phyloP scores from a whole-genome alignment of 164 flowering plant species.

The Kalanchoe fedtschenkoi region DNA sequence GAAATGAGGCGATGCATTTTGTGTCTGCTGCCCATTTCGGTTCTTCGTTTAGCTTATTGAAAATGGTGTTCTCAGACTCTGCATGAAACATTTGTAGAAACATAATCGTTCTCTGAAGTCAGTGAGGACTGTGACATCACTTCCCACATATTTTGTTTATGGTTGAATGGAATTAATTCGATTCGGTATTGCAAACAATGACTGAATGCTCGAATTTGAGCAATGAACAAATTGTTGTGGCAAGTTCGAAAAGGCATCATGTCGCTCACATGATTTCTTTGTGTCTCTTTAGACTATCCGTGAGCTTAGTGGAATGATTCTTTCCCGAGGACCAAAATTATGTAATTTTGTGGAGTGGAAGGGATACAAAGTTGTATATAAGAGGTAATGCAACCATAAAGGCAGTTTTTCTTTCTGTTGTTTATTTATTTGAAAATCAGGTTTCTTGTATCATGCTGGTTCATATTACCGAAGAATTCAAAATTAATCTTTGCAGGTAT shows the following conservation, averaged over 20 bases:
- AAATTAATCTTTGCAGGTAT: slow-evolving; percentile 76
- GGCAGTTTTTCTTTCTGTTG: not conserved
- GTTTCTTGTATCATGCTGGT: slow-evolving; percentile 32
- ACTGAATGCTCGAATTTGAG: too few species aligned
- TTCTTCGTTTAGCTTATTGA: too few species aligned
- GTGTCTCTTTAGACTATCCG: slow-evolving; percentile 46
- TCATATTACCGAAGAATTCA: not conserved
- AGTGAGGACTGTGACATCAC: not conserved
- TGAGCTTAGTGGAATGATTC: slow-evolving; percentile 81
- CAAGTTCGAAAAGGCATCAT: not conserved
- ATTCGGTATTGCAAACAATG: not conserved
- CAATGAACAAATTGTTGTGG: not conserved
- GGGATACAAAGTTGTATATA: slow-evolving; percentile 82
- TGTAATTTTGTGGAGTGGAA: slow-evolving; percentile 97
- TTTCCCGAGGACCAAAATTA: slow-evolving; percentile 75
- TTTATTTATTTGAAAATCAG: not conserved
- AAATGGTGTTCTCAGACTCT: too few species aligned
- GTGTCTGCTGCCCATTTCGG: too few species aligned
- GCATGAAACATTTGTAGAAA: too few species aligned
- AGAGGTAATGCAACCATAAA: slow-evolving; percentile 36
- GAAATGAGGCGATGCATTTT: not conserved
- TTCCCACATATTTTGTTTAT: not conserved
- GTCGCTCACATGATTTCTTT: not conserved
- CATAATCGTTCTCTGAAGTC: too few species aligned
- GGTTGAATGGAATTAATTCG: not conserved